phyloP scores from a whole-genome alignment of 108 stramenopile species.

The Skeletonema costatum region DNA sequence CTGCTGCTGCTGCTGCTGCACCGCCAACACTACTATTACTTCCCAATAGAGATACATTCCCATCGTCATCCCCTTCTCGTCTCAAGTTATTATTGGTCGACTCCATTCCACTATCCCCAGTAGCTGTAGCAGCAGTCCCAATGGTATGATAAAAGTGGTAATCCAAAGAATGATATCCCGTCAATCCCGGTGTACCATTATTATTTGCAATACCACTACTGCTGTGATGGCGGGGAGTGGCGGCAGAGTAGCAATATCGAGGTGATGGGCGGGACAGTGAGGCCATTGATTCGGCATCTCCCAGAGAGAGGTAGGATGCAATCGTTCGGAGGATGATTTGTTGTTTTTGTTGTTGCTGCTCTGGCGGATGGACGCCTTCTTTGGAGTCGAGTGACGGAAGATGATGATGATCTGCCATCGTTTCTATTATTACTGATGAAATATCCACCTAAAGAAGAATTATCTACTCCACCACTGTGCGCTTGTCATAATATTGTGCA shows the following conservation, averaged over 20 bases:
- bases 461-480: too few relatives aligned
- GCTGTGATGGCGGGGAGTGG: background rate
- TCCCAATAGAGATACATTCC: conserved; percentile 6
- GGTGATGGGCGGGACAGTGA: conserved; percentile 19
- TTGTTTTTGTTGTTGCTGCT: background rate
- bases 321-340: conserved; percentile 18
- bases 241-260: background rate
- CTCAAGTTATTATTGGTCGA: background rate
- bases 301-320: conserved; percentile 67
- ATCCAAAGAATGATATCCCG: conserved; percentile 28
- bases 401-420: background rate
- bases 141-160: conserved; percentile 5
- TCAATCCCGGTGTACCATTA: background rate
- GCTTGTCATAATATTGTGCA: too few relatives aligned
- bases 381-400: background rate
- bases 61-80: background rate
- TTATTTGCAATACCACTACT: background rate
- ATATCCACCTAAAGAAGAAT: too few relatives aligned
- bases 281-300: conserved; percentile 52
- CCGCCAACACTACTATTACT: conserved; percentile 14
- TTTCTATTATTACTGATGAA: background rate
- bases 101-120: background rate
- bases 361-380: background rate
- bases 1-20: too few relatives aligned
- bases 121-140: background rate